Base-by-base conservation (phyloP, 345 rosid genomes). In the Bruguiera parviflora region DNA sequence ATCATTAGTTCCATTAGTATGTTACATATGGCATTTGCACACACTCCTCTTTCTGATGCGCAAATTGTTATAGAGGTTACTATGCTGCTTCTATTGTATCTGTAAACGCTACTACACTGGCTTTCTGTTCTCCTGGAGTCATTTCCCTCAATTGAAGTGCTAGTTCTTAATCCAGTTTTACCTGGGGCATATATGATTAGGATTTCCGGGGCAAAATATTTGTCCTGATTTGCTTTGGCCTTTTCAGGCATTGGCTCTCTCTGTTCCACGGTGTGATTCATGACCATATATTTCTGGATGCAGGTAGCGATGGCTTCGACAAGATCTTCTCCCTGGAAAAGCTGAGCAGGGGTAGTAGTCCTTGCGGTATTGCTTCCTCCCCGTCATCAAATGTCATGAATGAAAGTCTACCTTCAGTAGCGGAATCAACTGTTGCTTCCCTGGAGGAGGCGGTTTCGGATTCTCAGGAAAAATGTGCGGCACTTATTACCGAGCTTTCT, bases 301-400 rank as follows among this genome's bases (percentile, higher is more conserved):
- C 87, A 95, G 99, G 99, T 75, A 88, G 84, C 47, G 92, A 86
- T 65, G 86, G 99, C 22, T 84, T 95, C 31, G 94, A 90, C 77
- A 87, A 83, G 74, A 86, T 95, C 58, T 86, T 89, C 79, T 79
- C 92, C 22, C 80, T 92, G 16, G 79, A 71, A 28, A 84, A 74
- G 63, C 84, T 77, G 9, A 80, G 86, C 76, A 67, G 81, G 68
- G 81, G 70, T 16, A 77, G 70, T 65, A 84, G 77, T 77, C 79
- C 83, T 61, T 57, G 75, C 71, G 84, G 82, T 53, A 61, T 67
- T 52, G 78, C 65, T 52, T 78, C 69, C 64, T 74, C 86, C 31
- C 83, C 76, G 20, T 66, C 78, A 32, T 28, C 81, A 70, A 75
- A 69, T 69, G 57, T 53, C 31, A 56, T 58, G 47, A 76, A 73